Evolutionary conservation across 345 rosid genomes (phyloP).

Genomic region (Laguncularia racemosa): DNA sequence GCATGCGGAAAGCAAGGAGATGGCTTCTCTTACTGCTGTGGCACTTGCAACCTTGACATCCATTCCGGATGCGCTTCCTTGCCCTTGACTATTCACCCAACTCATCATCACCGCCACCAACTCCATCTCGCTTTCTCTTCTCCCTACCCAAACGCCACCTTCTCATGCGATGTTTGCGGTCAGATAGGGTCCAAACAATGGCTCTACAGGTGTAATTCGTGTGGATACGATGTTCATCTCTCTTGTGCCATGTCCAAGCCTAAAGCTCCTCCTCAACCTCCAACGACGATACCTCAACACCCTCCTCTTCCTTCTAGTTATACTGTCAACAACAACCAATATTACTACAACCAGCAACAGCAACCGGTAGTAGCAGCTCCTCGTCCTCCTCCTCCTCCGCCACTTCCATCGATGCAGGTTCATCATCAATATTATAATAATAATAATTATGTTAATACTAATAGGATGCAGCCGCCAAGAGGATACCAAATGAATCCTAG

Average conservation of each 20-base stretch:
- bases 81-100: conserved; percentile 27
- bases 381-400: neutral
- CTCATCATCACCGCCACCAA: conserved; percentile 26
- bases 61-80: conserved; percentile 35
- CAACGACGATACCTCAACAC: neutral
- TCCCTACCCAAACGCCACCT: conserved; percentile 20
- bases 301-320: neutral
- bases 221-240: conserved; percentile 40
- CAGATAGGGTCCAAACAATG: conserved; percentile 26
- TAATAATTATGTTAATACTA: neutral
- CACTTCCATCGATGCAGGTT: neutral
- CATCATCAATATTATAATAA: too few species aligned
- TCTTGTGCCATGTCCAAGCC: conserved; percentile 22
- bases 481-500: conserved; percentile 1
- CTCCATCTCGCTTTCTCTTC: conserved; percentile 30
- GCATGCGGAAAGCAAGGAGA: conserved; percentile 31
- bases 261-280: neutral
- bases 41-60: conserved; percentile 32
- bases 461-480: neutral
- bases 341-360: neutral
- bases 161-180: conserved; percentile 29
- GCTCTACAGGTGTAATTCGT: conserved; percentile 33
- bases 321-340: neutral
- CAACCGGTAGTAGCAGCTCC: neutral
- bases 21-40: conserved; percentile 40